Conservation (phyloP, 2,329 filamentous ascomycete genomes). For the Chrysoporthe deuterocubensis region DNA sequence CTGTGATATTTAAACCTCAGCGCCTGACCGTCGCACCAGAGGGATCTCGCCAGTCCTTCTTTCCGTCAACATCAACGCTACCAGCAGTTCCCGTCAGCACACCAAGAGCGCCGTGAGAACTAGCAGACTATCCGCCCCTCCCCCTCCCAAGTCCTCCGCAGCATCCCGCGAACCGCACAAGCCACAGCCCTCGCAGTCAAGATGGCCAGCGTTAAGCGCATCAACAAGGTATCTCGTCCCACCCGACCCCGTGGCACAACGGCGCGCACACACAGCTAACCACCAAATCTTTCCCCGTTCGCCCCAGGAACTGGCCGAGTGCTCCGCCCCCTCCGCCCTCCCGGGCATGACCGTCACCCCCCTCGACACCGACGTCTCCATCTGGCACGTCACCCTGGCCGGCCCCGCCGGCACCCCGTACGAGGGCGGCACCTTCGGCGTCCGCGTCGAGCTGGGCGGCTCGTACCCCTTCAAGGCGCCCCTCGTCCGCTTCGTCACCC, state of each 20-base stretch:
- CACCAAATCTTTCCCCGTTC: neutral
- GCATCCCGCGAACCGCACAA: neutral
- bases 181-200: constrained; percentile 11
- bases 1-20: neutral
- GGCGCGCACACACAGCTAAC: constrained; percentile 7
- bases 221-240: constrained; percentile 44
- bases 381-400: constrained; percentile 54
- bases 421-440: constrained; percentile 72
- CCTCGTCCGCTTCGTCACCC: constrained; percentile 77
- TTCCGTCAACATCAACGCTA: no score
- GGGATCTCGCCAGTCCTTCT: neutral
- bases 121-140: no score
- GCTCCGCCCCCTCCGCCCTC: constrained; percentile 39
- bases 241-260: neutral
- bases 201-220: constrained; percentile 41
- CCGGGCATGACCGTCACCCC: constrained; percentile 52
- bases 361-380: constrained; percentile 53
- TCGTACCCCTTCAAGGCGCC: constrained; percentile 94
- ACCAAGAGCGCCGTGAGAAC: neutral
- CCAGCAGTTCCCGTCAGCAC: neutral
- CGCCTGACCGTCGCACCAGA: neutral
- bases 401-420: constrained; percentile 53
- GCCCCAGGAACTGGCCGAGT: constrained; percentile 14
- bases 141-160: no score
- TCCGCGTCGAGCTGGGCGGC: constrained; percentile 72